Evolutionary conservation across 2,329 filamentous ascomycete species (phyloP).

Genomic region (Colletotrichum eleusines): DNA sequence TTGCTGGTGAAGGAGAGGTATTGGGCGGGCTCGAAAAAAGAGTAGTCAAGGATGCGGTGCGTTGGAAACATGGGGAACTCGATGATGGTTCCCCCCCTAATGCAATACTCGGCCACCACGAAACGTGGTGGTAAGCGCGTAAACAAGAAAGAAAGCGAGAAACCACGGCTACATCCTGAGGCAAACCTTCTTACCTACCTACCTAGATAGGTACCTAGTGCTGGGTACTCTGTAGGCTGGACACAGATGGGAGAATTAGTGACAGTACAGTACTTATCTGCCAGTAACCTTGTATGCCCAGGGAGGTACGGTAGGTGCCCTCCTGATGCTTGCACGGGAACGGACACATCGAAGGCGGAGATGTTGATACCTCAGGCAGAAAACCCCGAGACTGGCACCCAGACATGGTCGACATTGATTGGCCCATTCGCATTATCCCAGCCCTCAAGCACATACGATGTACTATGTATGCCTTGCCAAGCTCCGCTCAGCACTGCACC

Average conservation of each 20-base stretch:
- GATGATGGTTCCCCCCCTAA: neutral
- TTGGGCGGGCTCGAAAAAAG: neutral
- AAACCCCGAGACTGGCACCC: neutral
- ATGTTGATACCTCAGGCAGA: conserved; percentile 20
- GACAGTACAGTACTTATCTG: no score
- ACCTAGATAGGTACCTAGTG: neutral
- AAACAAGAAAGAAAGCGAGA: neutral
- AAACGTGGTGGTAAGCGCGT: neutral
- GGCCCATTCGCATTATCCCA: neutral
- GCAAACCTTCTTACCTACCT: neutral
- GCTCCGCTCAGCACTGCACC: conserved; percentile 7
- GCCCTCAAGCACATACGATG: neutral
- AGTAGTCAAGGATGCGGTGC: neutral
- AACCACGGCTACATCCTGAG: neutral
- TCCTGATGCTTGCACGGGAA: neutral
- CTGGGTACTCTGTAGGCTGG: neutral
- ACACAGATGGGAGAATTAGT: neutral
- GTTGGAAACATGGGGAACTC: neutral
- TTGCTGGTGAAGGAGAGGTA: neutral
- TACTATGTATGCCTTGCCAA: neutral
- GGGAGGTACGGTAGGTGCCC: no score
- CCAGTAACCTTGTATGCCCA: no score
- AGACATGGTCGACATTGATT: neutral
- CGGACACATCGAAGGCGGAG: neutral
- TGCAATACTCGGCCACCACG: neutral